Percentiles rank a stretch among this genome's conserved stretches.
Evolutionary conservation across 176 grass and related monocot species (phyloP).

Genomic region (Ampelocalamus luodianensis): DNA sequence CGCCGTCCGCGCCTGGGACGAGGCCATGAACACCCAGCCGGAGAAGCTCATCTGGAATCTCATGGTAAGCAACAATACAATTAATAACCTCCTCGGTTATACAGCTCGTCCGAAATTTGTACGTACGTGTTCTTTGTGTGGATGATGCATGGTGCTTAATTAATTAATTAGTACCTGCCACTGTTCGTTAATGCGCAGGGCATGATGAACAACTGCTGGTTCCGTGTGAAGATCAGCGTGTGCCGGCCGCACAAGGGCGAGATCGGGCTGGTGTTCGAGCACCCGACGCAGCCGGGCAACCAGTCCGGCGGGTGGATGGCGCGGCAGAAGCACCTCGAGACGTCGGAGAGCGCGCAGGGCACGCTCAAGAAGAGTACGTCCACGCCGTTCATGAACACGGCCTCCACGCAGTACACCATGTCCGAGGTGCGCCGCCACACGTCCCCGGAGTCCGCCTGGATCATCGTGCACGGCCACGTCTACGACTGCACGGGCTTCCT

Average conservation of each 20-base stretch:
- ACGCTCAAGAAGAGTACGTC: conserved; percentile 68
- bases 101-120: too few relatives aligned
- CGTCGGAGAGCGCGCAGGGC: conserved; percentile 27
- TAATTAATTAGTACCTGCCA: too few relatives aligned
- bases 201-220: conserved; percentile 99
- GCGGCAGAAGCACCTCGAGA: conserved; percentile 53
- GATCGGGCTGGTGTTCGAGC: conserved; percentile 72
- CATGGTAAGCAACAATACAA: conserved; percentile 43
- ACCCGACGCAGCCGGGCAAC: conserved; percentile 81
- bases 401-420: conserved; percentile 33
- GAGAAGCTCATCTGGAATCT: conserved; percentile 91
- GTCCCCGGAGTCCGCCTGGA: conserved; percentile 75
- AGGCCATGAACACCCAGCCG: conserved; percentile 75
- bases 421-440: conserved; percentile 70
- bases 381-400: conserved; percentile 61
- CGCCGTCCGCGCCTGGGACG: conserved; percentile 90
- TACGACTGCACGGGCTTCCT: conserved; percentile 82
- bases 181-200: conserved; percentile 51
- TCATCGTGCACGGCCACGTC: conserved; percentile 76
- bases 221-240: conserved; percentile 67
- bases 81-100: not conserved
- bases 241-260: conserved; percentile 66
- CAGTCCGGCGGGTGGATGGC: conserved; percentile 76
- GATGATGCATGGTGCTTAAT: not conserved
- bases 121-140: not conserved